phyloP scores from a whole-genome alignment of 2,329 filamentous ascomycete species.

The Pyrenochaeta sp. region DNA sequence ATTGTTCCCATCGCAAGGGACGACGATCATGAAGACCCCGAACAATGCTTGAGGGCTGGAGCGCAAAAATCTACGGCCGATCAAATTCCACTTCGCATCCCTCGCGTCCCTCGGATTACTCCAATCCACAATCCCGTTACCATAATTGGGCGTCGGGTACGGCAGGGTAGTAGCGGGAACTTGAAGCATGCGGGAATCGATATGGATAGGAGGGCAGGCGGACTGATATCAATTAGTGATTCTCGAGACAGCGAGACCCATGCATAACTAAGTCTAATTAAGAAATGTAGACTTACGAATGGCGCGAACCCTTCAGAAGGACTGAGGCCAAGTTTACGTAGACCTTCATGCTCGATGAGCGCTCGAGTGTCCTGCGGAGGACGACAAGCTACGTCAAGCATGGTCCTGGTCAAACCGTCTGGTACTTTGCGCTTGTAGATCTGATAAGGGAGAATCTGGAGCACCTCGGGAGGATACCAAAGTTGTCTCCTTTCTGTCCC shows the following conservation, averaged over 20 bases:
- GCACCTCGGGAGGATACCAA: slow-evolving; percentile 15
- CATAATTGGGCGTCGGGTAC: slow-evolving; percentile 4
- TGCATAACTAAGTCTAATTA: background rate
- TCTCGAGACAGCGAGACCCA: background rate
- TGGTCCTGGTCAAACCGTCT: slow-evolving; percentile 14
- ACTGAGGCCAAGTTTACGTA: slow-evolving; percentile 18
- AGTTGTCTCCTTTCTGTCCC: slow-evolving; percentile 10
- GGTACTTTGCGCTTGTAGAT: slow-evolving; percentile 24
- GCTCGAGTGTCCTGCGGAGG: slow-evolving; percentile 12
- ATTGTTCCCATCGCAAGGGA: background rate
- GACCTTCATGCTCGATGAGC: slow-evolving; percentile 29
- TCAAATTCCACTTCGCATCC: slow-evolving; percentile 9
- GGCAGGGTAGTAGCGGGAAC: slow-evolving; percentile 7
- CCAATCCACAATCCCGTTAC: background rate
- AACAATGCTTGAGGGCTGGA: background rate
- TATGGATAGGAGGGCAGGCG: slow-evolving; percentile 7
- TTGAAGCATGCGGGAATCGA: slow-evolving; percentile 17
- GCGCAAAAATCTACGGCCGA: background rate
- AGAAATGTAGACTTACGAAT: slow-evolving; percentile 4
- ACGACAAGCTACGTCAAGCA: slow-evolving; percentile 24
- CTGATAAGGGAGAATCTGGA: slow-evolving; percentile 30
- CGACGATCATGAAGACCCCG: slow-evolving; percentile 2
- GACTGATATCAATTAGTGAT: slow-evolving; percentile 1
- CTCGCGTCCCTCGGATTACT: background rate
- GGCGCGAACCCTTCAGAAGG: background rate